Evolutionary conservation across 345 rosid genomes (phyloP).

Genomic region (Firmiana major): DNA sequence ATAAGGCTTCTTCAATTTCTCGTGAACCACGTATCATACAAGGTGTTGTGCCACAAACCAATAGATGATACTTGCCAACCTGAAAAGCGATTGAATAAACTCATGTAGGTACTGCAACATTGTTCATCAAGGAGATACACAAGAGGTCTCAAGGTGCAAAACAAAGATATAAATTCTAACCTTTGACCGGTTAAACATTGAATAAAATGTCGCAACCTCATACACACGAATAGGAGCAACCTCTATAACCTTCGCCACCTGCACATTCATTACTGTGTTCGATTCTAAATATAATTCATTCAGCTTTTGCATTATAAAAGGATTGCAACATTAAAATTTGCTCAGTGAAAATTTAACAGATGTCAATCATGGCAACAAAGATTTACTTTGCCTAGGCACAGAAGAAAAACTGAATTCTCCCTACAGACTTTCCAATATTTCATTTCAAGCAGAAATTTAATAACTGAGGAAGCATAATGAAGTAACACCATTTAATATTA

Average conservation of each 20-base stretch:
- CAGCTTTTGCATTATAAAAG: background rate
- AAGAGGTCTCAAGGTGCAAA: background rate
- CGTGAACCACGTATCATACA: conserved; percentile 96
- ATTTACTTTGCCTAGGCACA: background rate
- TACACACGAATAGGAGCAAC: conserved; percentile 95
- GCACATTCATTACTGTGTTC: conserved; percentile 19
- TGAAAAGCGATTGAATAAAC: conserved; percentile 29
- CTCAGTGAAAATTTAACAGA: background rate
- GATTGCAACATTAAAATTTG: background rate
- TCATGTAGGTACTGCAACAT: background rate
- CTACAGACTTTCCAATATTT: background rate
- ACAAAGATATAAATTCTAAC: conserved; percentile 36
- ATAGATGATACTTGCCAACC: conserved; percentile 95
- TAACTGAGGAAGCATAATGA: background rate
- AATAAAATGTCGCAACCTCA: conserved; percentile 98
- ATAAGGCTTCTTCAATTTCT: conserved; percentile 78
- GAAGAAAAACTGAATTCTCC: background rate
- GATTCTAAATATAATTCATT: background rate
- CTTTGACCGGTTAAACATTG: conserved; percentile 90
- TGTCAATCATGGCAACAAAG: background rate
- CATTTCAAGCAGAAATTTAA: background rate
- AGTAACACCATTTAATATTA: background rate
- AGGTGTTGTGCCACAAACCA: conserved; percentile 99
- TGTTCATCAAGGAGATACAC: background rate
- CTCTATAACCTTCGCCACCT: conserved; percentile 86